Conservation (phyloP, 768 basidiomycete genomes). For the Cystobasidium tubakii region DNA sequence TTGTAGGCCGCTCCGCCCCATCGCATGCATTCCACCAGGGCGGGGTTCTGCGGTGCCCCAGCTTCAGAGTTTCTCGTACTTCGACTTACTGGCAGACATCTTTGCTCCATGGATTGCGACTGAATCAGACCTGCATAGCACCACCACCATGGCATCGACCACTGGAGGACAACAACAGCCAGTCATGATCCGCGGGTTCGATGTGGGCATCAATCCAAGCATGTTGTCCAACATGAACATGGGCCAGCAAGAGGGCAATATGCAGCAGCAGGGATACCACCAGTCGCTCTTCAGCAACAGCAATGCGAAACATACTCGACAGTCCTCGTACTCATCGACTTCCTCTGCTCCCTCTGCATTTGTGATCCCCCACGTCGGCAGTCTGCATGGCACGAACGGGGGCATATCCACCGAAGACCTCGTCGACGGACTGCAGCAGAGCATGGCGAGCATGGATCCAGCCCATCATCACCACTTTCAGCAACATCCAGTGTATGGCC, state of each 20-base stretch:
- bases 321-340: not conserved
- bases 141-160: not conserved
- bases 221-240: not conserved
- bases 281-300: not conserved
- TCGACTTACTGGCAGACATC: no score
- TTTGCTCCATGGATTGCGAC: not conserved
- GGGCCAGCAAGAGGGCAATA: not conserved
- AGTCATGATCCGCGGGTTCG: not conserved
- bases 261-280: not conserved
- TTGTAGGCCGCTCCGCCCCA: no score
- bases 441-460: conserved; percentile 15
- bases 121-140: not conserved
- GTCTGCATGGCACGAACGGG: not conserved
- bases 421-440: conserved; percentile 6
- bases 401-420: conserved; percentile 2
- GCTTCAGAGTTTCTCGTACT: not conserved
- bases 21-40: no score
- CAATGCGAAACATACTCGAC: not conserved
- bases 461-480: not conserved
- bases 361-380: not conserved
- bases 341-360: not conserved
- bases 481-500: not conserved
- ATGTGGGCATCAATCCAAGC: not conserved
- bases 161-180: not conserved
- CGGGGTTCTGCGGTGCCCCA: not conserved